Conservation (phyloP, 2,329 filamentous ascomycete genomes). For the Colletotrichum sp. region DNA sequence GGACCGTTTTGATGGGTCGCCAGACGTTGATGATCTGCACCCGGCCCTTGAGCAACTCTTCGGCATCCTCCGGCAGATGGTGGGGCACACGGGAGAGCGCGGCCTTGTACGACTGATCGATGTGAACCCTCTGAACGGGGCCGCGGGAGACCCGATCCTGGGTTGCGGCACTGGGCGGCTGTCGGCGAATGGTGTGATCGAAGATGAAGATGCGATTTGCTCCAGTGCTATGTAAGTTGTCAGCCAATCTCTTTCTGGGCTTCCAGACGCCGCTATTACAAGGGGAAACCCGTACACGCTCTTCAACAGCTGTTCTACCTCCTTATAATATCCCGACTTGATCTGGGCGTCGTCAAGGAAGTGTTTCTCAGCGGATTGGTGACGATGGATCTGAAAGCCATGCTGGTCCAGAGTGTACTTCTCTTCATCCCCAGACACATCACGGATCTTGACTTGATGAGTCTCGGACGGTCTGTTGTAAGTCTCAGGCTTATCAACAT, state of each 20-base stretch:
- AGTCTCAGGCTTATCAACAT: conserved; percentile 38
- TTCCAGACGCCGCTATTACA: not conserved
- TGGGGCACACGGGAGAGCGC: conserved; percentile 44
- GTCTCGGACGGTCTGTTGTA: conserved; percentile 32
- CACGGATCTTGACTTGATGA: conserved; percentile 35
- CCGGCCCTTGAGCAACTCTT: conserved; percentile 46
- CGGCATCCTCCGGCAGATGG: conserved; percentile 51
- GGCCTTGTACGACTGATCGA: conserved; percentile 56
- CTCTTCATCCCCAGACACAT: conserved; percentile 40
- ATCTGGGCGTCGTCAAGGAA: conserved; percentile 65
- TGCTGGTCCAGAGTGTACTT: conserved; percentile 42
- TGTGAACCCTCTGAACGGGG: conserved; percentile 57
- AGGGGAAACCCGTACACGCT: conserved; percentile 48
- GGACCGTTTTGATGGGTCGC: conserved; percentile 55
- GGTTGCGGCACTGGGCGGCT: conserved; percentile 52
- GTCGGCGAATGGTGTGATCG: conserved; percentile 61
- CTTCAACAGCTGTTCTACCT: conserved; percentile 71
- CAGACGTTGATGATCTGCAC: conserved; percentile 61
- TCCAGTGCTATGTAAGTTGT: conserved; percentile 53
- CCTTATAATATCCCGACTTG: conserved; percentile 71
- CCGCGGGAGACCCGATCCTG: conserved; percentile 45
- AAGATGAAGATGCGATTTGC: conserved; percentile 63
- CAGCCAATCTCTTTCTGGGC: not conserved
- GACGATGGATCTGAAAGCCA: conserved; percentile 40
- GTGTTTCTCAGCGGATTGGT: conserved; percentile 37